Base-by-base conservation (phyloP, 306 rosid species). In the Rosa lucieae region DNA sequence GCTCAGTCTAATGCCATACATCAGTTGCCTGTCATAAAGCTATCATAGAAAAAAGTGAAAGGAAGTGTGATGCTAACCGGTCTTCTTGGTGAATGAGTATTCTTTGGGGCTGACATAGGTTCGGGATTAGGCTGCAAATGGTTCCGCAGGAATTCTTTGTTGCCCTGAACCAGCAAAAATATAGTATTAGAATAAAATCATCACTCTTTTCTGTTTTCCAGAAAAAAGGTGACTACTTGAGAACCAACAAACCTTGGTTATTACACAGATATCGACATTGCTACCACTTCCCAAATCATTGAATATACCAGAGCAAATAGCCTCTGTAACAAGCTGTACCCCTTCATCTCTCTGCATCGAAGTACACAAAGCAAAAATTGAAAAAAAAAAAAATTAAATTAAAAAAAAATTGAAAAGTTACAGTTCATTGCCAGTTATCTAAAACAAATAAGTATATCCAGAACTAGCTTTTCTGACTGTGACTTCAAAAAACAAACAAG, bases 271-370 rank as follows among this genome's bases (percentile, higher is more conserved):
- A 75, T 95, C 99, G 29, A 95, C 98, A 59, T 95, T 92, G 83
- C 97, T 93, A 83, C 99, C 99, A 85, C 97, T 95, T 67, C 99
- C 99, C 90, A 95, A 82, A 83, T 95, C 99, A 81, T 93, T 95
- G 70, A 93, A 95, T 63, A 95, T 91, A 75, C 99, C 99, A 62
- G 99, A 91, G 87, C 90, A 91, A 70, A 95, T 91, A 1, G 99
- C 96, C 76, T 92, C 98, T n/a, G 86, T 37, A 37, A 66, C 70
- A 37, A 66, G 70, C n/a, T 66, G 70, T 35, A 66, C 23, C 46
- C 70, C 70, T 66, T 66, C 70, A 35, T 66, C 70, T 66, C n/a
- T 66, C 70, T 66, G 70, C 42, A 66, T 69, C 13, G 72, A 37
- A 37, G 13, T 37, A 29, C 14, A 26, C 44, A 66, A 65, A 65